Evolutionary conservation across 2,329 filamentous ascomycete species (phyloP), one percentile per base, ranked within the genome.

Genomic region (Celoporthe dispersa): DNA sequence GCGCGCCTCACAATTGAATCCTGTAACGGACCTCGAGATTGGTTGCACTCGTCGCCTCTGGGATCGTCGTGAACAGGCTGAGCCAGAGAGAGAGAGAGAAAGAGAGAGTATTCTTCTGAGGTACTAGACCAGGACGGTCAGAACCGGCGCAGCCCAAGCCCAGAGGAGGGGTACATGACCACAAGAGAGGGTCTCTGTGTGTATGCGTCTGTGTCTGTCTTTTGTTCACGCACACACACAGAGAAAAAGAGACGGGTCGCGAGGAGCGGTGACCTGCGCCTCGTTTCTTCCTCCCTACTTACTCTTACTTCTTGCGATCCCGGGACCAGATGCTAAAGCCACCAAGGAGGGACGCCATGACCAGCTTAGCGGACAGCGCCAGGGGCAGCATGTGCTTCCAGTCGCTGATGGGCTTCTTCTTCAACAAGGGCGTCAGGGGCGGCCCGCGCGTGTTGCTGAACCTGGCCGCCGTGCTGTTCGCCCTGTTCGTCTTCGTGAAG

Each of bases 401-500:
- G 39, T 65, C 71, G 28, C 44, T 78, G 1, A 70, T 78, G 12
- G 73, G 72, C 63, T 78, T 77, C 65, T 77, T 78, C 62, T 77
- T 76, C 22, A 73, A 73, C 44, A 73, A 74, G 31, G 74, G 77
- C 25, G 44, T 78, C 12, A 76, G 77, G 63, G 73, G 75, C 39
- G 77, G 77, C 1, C 78, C 77, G 2, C 74, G 64, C 28, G 71
- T 78, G 12, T 64, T 79, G 14, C 57, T 77, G 3, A 76, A 78
- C 51, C 70, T 78, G 25, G 73, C 74, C 16, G 14, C 73, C 31
- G 72, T 71, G n/a, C 53, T 78, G 1, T 69, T 70, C 12, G 60
- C 71, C 12, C 22, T 76, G 25, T 55, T 77, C 1, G n/a, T 77
- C 6, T n/a, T 77, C 3, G 68, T 73, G 6, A 74, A 71, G 35